Base-by-base conservation (phyloP, 202 grass and related monocot genomes). In the Cymbopogon flexuosus region DNA sequence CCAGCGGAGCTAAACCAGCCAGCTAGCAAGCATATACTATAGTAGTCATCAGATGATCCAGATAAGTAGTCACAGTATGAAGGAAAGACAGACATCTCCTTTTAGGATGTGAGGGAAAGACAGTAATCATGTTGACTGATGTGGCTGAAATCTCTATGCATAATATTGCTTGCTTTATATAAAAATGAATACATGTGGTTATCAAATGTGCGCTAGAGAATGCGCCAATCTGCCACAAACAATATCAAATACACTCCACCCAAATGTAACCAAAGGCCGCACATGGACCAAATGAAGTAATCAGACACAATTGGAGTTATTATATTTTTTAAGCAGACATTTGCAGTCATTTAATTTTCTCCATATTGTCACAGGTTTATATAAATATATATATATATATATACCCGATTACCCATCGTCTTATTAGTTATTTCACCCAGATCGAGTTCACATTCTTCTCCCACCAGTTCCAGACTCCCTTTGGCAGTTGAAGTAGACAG, bases 401-500 rank as follows among this genome's bases (percentile, higher is more conserved):
- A 70, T 46, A 70, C 67, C 66, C 65, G 30, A 21, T 13, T 15
- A 70, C 24, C 15, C 37, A 68, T 45, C 14, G 27, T 15, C 12
- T 45, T 60, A 24, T 67, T 19, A 27, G 27, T 27, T 27, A 27
- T 27, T 27, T 36, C 49, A 40, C 40, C 14, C 56, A 27, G n/a
- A 62, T 0, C 6, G 46, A 78, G 21, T 2, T 84, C 62, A 80
- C 83, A 90, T 97, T 81, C 88, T 94, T 40, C 94, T 88, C 24
- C 95, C 92, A 7, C 95, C 91, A 6, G 85, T 89, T 36, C 95
- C 95, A 0, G 92, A 66, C 72, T 97, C 92, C 79, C 95, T 91
- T 54, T 92, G 95, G 84, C 94, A 92, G 68, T 97, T 94, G 89
- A 92, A 97, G 87, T 94, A 97, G 61, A 92, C 70, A 16, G 88